These are phyloP conservation scores for Talaromyces ruber DNA, from an alignment of 495 filamentous ascomycete genomes.

Conservation along the genomic window DNA sequence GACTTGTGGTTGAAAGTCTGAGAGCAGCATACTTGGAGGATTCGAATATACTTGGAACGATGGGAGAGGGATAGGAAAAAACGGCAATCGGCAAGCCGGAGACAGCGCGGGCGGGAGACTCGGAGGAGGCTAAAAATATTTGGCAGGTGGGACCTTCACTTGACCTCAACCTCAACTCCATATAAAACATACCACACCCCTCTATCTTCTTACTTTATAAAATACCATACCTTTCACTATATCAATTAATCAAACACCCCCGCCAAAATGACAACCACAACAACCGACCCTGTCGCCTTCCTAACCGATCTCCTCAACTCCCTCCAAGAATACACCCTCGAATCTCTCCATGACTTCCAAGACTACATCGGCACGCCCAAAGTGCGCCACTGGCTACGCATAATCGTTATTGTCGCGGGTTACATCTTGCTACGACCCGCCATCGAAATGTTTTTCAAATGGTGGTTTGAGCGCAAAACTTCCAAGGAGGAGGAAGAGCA, in stretches of 20 bases:
- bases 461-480: conserved; percentile 48
- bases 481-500: conserved; percentile 35
- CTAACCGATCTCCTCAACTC: background rate
- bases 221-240: background rate
- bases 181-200: background rate
- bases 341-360: conserved; percentile 7
- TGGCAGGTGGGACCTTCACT: background rate
- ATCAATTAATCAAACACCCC: background rate
- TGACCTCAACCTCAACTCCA: background rate
- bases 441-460: conserved; percentile 43
- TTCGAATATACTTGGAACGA: too few species aligned
- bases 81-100: background rate
- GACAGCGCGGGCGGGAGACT: background rate
- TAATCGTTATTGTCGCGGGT: conserved; percentile 50
- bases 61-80: background rate
- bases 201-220: background rate
- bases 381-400: conserved; percentile 48
- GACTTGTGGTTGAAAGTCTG: background rate
- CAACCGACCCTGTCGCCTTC: background rate
- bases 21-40: background rate
- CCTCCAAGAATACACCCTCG: conserved; percentile 22
- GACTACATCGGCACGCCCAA: conserved; percentile 39
- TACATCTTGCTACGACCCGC: conserved; percentile 62
- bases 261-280: background rate
- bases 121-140: background rate